These are phyloP conservation scores for Blakeslea trispora DNA, from an alignment of 371 early-diverging fungal genomes.

Conservation along the genomic window DNA sequence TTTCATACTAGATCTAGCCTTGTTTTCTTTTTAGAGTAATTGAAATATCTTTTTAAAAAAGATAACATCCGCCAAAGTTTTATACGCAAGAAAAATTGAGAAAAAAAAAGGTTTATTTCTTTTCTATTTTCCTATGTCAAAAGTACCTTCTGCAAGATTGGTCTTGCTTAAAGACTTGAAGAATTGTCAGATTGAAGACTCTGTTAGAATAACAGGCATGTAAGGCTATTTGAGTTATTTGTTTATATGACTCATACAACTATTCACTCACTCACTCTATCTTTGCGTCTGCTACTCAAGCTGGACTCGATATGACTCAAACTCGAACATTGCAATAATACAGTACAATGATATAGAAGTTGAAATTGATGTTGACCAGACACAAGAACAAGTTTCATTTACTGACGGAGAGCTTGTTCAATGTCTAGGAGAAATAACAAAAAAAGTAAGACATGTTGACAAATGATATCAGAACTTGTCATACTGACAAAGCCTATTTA, in stretches of 20 bases:
- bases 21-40: too few species aligned
- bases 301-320: slow-evolving; percentile 9
- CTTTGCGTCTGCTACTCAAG: slow-evolving; percentile 1
- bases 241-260: too few species aligned
- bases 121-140: slow-evolving; percentile 2
- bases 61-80: too few species aligned
- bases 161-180: slow-evolving; percentile 13
- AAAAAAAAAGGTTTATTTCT: background rate
- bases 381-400: background rate
- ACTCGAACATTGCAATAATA: slow-evolving; percentile 4
- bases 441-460: background rate
- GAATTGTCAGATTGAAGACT: slow-evolving; percentile 11
- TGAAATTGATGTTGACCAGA: background rate
- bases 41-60: too few species aligned
- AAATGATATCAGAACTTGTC: background rate
- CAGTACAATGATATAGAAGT: slow-evolving; percentile 7
- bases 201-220: slow-evolving; percentile 23
- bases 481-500: slow-evolving; percentile 1
- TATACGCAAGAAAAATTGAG: too few species aligned
- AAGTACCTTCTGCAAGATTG: slow-evolving; percentile 17
- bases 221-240: slow-evolving; percentile 6
- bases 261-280: background rate
- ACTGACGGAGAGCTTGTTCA: slow-evolving; percentile 15
- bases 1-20: too few species aligned
- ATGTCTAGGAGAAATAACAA: slow-evolving; percentile 22